Evolutionary conservation across 306 rosid species (phyloP), one percentile per base, ranked within the genome.

Genomic region (Vigna hirtella): DNA sequence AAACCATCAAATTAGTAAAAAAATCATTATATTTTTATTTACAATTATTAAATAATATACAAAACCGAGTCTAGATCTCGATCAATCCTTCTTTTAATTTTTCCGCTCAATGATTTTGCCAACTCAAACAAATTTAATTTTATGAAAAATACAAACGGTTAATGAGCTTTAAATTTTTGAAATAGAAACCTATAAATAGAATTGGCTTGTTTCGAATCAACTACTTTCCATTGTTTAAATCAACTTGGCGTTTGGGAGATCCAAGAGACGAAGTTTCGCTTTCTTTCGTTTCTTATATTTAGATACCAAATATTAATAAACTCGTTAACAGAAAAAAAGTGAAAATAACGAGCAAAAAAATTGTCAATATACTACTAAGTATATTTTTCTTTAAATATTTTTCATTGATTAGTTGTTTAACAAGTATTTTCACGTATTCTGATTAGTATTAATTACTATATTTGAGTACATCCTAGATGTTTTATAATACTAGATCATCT

Each of bases 181-280:
- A 55, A 67, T 57, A 28, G 28, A 28, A 28, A 28, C 3, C 30
- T 28, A 28, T 28, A 28, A 28, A 28, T 28, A 0, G 17, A 18
- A 4, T 14, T 51, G 48, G 9, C 50, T 42, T 57, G 28, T 30
- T 55, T 32, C 45, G 68, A 66, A 47, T 49, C 42, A 51, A 61
- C 34, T 43, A 26, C 53, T 70, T 52, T 53, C 57, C 18, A 70
- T 70, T 62, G 42, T 53, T 68, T 58, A 58, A 70, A 76, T 34
- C 52, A 82, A 53, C 40, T 53, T 55, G 65, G 10, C 79, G 62
- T 76, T 70, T 82, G 61, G 50, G 53, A 61, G 62, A 81, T 32
- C n/a, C 13, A 68, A 70, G 48, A 52, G 34, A 62, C 66, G 0
- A 49, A 18, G 66, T 49, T 75, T 26, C 15, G 3, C 18, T 42